phyloP scores from a whole-genome alignment of 257 asterid genomes.

The Solanum raphanifolium region DNA sequence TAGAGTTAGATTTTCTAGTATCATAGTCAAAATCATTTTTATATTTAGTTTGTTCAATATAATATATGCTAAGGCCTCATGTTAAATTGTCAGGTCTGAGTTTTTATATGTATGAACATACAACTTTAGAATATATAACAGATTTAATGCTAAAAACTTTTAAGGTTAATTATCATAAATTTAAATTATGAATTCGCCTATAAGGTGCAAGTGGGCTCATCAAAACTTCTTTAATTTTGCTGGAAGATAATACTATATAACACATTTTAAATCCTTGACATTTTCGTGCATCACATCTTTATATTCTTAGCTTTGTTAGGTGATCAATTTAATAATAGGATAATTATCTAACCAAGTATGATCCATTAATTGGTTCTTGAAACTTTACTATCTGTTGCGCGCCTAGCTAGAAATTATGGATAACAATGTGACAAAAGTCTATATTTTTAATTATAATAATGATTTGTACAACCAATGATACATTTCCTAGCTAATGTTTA shows the following conservation, averaged over 20 bases:
- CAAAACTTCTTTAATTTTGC: neutral
- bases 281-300: neutral
- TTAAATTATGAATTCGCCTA: neutral
- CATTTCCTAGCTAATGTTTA: neutral
- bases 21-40: too few species aligned
- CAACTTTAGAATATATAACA: neutral
- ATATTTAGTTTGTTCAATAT: neutral
- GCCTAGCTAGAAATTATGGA: neutral
- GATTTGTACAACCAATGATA: neutral
- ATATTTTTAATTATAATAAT: neutral
- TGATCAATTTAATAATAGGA: neutral
- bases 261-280: neutral
- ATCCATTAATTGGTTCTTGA: neutral
- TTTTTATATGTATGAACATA: neutral
- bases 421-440: neutral
- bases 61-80: neutral
- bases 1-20: neutral
- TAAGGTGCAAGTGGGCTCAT: neutral
- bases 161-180: neutral
- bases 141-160: too few species aligned
- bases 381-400: neutral
- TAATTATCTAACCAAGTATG: neutral
- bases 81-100: neutral
- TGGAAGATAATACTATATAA: too few species aligned
- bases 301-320: neutral